Base-by-base conservation (phyloP, 768 basidiomycete species). In the Solioccasus polychromus region DNA sequence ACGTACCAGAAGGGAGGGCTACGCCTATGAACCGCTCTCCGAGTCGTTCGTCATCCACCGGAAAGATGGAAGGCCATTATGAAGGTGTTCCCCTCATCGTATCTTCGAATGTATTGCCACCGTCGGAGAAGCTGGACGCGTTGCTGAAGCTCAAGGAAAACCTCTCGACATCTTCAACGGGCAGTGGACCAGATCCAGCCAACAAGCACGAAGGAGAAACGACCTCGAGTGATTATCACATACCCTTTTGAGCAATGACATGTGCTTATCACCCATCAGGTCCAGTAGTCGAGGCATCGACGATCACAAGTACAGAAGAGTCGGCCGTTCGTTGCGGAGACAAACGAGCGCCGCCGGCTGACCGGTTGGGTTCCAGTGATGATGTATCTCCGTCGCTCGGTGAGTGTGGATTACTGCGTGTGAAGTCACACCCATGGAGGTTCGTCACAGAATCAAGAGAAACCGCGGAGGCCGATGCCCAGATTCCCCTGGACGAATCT, bases 1-100 rank as follows among this genome's bases (percentile, higher is more conserved):
- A 78, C 48, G 73, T 77, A 15, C 76, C 76, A 0, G 72, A 76
- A 41, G 74, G 74, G 18, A 64, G 75, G 28, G 57, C 58, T 3
- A 71, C 71, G 1, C 74, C 72, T 3, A 49, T 56, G 46, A 57
- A 59, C 1, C 51, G 56, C 10, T 60, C 67, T 22, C 65, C 62
- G 2, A 72, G 67, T 52, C 71, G 71, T 8, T 64, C 70, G 20
- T 61, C 72, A 23, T 75, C 74, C 8, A 44, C 60, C 41, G 58
- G 58, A 40, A 61, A 58, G 51, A 39, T 45, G 15, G 58, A 63
- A 44, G 50, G 43, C 17, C 37, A 47, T 8, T 24, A 47, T 10
- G 59, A 54, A 37, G 58, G 48, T n/a, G 39, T 46, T 17, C 25
- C 60, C 10, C 45, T 64, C 17, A 7, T 51, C 2, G 39, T 48